phyloP scores from a whole-genome alignment of 805 yeast species.

The Metschnikowia shivogae region DNA sequence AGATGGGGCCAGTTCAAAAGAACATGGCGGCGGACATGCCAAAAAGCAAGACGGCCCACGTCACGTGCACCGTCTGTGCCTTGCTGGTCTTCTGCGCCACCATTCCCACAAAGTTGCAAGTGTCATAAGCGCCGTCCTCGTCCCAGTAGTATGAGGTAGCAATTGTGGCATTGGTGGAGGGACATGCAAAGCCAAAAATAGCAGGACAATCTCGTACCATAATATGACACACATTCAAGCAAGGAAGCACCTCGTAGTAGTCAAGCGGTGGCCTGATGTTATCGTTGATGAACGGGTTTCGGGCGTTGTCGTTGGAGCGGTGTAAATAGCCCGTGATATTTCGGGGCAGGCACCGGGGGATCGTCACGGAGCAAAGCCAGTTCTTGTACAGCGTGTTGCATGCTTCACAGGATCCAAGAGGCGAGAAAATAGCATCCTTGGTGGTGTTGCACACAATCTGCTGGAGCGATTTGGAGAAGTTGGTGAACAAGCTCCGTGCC shows the following conservation, averaged over 20 bases:
- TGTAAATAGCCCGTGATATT: conserved; percentile 40
- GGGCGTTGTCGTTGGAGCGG: conserved; percentile 48
- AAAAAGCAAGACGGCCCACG: conserved; percentile 7
- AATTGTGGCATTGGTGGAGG: conserved; percentile 38
- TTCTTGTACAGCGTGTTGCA: conserved; percentile 68
- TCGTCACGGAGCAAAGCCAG: conserved; percentile 87
- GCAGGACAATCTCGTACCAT: conserved; percentile 84
- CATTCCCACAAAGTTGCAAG: conserved; percentile 38
- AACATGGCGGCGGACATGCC: conserved; percentile 3
- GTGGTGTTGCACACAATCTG: conserved; percentile 73
- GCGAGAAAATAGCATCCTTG: conserved; percentile 65
- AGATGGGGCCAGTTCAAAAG: not conserved
- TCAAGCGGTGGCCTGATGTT: conserved; percentile 48
- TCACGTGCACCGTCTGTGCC: conserved; percentile 4
- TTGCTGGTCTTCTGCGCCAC: not conserved
- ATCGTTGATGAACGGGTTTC: conserved; percentile 57
- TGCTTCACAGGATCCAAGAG: conserved; percentile 66
- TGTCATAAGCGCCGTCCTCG: conserved; percentile 21
- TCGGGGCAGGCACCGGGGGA: conserved; percentile 76
- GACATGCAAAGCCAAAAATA: conserved; percentile 71
- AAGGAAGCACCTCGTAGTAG: conserved; percentile 83
- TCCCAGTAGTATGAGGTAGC: conserved; percentile 44
- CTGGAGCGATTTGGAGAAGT: conserved; percentile 73
- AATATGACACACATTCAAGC: conserved; percentile 73
- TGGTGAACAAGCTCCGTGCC: conserved; percentile 52